Evolutionary conservation across 140 eudicot species (phyloP).

Genomic region (Ambrosia hybrid): DNA sequence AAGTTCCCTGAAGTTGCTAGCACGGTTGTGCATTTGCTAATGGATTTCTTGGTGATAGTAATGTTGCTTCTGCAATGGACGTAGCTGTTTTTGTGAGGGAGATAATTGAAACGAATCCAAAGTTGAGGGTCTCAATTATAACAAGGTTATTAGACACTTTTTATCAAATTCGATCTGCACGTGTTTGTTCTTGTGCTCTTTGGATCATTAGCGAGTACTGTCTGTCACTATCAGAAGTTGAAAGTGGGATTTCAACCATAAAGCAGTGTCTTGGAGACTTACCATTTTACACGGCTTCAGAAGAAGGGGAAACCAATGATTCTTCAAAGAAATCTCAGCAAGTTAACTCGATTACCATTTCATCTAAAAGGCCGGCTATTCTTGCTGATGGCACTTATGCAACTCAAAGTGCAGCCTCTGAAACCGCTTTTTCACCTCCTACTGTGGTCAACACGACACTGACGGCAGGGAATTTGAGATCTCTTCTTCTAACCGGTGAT

Average conservation of each 20-base stretch:
- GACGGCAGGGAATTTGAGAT: constrained; percentile 61
- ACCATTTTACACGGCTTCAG: constrained; percentile 55
- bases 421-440: constrained; percentile 62
- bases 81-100: constrained; percentile 75
- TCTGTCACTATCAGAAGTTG: constrained; percentile 68
- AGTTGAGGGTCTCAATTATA: constrained; percentile 61
- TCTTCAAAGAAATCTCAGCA: constrained; percentile 52
- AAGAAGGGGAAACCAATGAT: constrained; percentile 57
- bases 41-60: constrained; percentile 79
- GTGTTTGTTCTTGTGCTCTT: constrained; percentile 73
- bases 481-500: constrained; percentile 64
- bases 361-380: constrained; percentile 67
- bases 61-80: constrained; percentile 76
- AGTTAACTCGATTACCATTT: constrained; percentile 51
- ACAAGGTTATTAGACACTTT: constrained; percentile 67
- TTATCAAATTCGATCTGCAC: constrained; percentile 69
- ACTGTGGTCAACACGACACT: constrained; percentile 52
- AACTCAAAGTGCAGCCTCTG: constrained; percentile 75
- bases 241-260: constrained; percentile 61
- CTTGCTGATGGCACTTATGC: constrained; percentile 84
- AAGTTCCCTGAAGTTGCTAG: constrained; percentile 78
- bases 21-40: constrained; percentile 66
- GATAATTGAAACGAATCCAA: constrained; percentile 70
- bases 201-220: constrained; percentile 78
- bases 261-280: constrained; percentile 76